Percentiles rank a stretch among this genome's conserved stretches.
Evolutionary conservation across 345 rosid species (phyloP).

Genomic region (Lepidium sativum): DNA sequence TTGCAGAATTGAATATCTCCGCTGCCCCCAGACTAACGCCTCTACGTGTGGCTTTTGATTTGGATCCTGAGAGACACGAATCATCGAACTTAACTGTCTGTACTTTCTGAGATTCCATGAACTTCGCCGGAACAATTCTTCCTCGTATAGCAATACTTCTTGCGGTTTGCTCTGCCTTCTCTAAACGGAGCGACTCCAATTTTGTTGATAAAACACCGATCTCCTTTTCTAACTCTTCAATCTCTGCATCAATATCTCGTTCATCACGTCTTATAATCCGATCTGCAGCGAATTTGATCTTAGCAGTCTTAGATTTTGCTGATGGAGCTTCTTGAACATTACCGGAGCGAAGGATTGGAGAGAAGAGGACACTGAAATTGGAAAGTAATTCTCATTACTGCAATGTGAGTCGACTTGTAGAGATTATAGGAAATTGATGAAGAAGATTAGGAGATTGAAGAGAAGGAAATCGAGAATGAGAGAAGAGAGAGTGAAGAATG

Average conservation of each 20-base stretch:
- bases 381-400: slow-evolving; percentile 19
- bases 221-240: slow-evolving; percentile 75
- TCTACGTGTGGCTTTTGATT: slow-evolving; percentile 43
- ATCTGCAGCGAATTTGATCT: slow-evolving; percentile 1
- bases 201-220: slow-evolving; percentile 51
- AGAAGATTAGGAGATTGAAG: too few relatives aligned
- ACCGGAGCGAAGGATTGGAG: slow-evolving; percentile 21
- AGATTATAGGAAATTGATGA: too few relatives aligned
- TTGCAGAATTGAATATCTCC: slow-evolving; percentile 50
- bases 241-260: slow-evolving; percentile 64
- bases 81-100: slow-evolving; percentile 40
- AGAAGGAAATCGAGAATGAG: too few relatives aligned
- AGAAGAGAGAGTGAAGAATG: too few relatives aligned
- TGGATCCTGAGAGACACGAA: slow-evolving; percentile 29
- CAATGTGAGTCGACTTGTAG: slow-evolving; percentile 54
- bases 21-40: slow-evolving; percentile 84
- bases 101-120: slow-evolving; percentile 61
- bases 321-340: slow-evolving; percentile 21
- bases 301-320: slow-evolving; percentile 12
- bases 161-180: slow-evolving; percentile 47
- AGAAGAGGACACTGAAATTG: neutral
- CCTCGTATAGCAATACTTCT: slow-evolving; percentile 44
- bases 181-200: slow-evolving; percentile 64
- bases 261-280: slow-evolving; percentile 30
- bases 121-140: slow-evolving; percentile 62